Evolutionary conservation across 176 grass and related monocot genomes (phyloP).

Genomic region (Lolium rigidum): DNA sequence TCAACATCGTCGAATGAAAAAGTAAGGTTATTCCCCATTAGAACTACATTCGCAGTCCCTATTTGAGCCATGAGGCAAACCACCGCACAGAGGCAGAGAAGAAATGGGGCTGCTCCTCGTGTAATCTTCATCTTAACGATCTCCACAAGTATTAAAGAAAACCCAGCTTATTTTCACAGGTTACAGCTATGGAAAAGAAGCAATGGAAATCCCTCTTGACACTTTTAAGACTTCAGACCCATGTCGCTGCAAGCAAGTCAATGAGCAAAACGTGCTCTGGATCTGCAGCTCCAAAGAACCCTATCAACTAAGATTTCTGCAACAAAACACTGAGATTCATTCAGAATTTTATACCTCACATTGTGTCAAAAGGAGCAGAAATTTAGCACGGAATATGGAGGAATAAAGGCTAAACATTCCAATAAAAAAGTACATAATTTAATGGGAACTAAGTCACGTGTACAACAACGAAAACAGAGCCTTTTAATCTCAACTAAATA

Average conservation of each 20-base stretch:
- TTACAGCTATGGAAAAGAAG: conserved; percentile 18
- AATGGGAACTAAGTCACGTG: neutral
- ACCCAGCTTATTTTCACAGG: neutral
- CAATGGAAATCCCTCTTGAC: conserved; percentile 3
- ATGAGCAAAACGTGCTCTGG: neutral
- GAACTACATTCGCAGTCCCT: conserved; percentile 77
- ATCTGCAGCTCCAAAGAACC: conserved; percentile 53
- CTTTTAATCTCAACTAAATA: neutral
- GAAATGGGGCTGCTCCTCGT: conserved; percentile 23
- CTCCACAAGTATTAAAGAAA: conserved; percentile 20
- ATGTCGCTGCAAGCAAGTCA: neutral
- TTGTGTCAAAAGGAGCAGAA: conserved; percentile 5
- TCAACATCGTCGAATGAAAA: conserved; percentile 64
- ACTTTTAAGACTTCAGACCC: conserved; percentile 38
- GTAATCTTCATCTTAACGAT: conserved; percentile 38
- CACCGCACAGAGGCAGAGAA: conserved; percentile 37
- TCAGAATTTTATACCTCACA: neutral
- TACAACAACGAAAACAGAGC: neutral
- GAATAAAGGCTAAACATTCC: neutral
- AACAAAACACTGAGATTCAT: neutral
- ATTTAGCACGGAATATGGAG: neutral
- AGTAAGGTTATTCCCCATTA: conserved; percentile 79
- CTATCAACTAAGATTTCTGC: conserved; percentile 35
- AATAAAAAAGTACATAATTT: neutral
- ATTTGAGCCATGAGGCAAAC: conserved; percentile 55